These are phyloP conservation scores for Candida boleticola DNA, from an alignment of 805 yeast genomes.

Conservation along the genomic window DNA sequence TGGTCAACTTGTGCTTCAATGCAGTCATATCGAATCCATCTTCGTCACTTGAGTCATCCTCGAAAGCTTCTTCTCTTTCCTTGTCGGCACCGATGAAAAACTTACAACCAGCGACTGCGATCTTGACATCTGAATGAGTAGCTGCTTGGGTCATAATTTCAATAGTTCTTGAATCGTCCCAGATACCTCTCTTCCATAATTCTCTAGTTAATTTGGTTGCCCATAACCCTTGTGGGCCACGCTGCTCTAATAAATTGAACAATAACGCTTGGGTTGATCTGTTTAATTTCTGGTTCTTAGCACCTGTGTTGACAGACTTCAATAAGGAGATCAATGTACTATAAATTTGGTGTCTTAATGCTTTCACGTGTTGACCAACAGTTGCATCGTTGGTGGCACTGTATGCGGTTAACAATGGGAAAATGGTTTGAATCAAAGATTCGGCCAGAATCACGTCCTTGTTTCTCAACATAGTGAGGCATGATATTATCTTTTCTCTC, in stretches of 20 bases:
- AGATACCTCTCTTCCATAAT: conserved; percentile 94
- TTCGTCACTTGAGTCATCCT: conserved; percentile 69
- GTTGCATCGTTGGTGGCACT: conserved; percentile 42
- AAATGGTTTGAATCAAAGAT: conserved; percentile 75
- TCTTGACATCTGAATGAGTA: conserved; percentile 80
- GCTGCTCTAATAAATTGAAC: conserved; percentile 80
- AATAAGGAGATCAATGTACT: conserved; percentile 72
- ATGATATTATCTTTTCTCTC: conserved; percentile 87
- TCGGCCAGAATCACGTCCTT: conserved; percentile 79
- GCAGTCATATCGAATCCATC: conserved; percentile 69
- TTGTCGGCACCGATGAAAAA: conserved; percentile 95
- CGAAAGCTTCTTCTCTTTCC: conserved; percentile 82
- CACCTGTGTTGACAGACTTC: conserved; percentile 81
- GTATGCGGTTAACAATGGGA: conserved; percentile 79
- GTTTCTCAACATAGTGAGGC: conserved; percentile 86
- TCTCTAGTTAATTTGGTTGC: conserved; percentile 94
- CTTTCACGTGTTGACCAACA: conserved; percentile 67
- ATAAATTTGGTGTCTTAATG: conserved; percentile 79
- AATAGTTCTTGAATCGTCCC: conserved; percentile 98
- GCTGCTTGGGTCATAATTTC: conserved; percentile 98
- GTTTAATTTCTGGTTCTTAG: conserved; percentile 86
- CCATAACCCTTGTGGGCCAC: conserved; percentile 83
- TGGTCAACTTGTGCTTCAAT: conserved; percentile 74
- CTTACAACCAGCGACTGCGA: conserved; percentile 83
- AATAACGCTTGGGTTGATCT: conserved; percentile 88